phyloP scores from a whole-genome alignment of 2,329 filamentous ascomycete genomes.

The Pyrenophora teres region DNA sequence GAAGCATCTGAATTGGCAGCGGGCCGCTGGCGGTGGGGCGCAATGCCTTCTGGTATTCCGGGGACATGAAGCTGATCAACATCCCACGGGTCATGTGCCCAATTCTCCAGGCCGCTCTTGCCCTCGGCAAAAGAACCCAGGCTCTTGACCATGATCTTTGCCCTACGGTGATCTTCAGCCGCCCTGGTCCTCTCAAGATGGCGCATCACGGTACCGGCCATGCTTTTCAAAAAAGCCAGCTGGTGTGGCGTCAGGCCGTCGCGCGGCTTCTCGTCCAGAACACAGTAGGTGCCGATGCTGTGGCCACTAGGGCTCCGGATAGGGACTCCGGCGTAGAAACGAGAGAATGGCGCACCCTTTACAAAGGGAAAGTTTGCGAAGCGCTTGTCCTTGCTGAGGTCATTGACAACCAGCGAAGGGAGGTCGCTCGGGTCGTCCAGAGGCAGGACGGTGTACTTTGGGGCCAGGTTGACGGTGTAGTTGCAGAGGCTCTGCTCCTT shows the following conservation, averaged over 20 bases:
- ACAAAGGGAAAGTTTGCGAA: slow-evolving; percentile 46
- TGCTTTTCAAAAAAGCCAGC: slow-evolving; percentile 60
- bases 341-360: slow-evolving; percentile 35
- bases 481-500: slow-evolving; percentile 42
- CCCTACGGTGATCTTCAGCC: slow-evolving; percentile 58
- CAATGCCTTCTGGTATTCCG: slow-evolving; percentile 16
- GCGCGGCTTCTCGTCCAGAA: slow-evolving; percentile 63
- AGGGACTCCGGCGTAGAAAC: slow-evolving; percentile 65
- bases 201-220: slow-evolving; percentile 61
- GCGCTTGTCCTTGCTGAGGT: slow-evolving; percentile 43
- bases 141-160: slow-evolving; percentile 58
- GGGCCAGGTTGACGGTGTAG: slow-evolving; percentile 39
- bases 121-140: slow-evolving; percentile 46
- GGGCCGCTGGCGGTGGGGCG: slow-evolving; percentile 28
- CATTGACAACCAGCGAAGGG: slow-evolving; percentile 40
- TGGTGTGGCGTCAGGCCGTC: slow-evolving; percentile 56
- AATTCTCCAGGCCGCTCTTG: slow-evolving; percentile 41
- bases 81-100: slow-evolving; percentile 42
- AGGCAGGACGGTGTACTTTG: slow-evolving; percentile 17
- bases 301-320: slow-evolving; percentile 62
- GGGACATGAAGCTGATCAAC: slow-evolving; percentile 18
- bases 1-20: slow-evolving; percentile 18
- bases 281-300: slow-evolving; percentile 64
- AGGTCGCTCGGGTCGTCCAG: slow-evolving; percentile 24
- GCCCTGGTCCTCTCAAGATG: slow-evolving; percentile 63